Evolutionary conservation across 2,329 filamentous ascomycete genomes (phyloP), one percentile per base, ranked within the genome.

Genomic region (Aureobasidium sp.): DNA sequence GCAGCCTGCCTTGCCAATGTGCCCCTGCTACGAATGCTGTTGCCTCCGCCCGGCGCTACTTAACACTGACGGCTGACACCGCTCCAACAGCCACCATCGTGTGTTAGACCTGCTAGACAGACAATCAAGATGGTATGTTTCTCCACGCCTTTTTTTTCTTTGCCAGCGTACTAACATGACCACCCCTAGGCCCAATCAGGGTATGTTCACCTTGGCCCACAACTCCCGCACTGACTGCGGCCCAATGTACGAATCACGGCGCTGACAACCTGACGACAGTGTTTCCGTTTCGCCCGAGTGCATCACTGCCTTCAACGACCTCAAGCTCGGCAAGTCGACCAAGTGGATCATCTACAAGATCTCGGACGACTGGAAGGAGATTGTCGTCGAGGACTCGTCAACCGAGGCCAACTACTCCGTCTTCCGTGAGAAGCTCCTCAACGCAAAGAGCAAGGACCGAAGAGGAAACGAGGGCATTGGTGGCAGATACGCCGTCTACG

Each of bases 331-430:
- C 77, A 91, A 91, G 79, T 81, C 84, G 79, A 71, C 74, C 69
- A 92, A 90, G 79, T 95, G 84, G 82, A 87, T 94, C 79, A 85
- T 94, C 81, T 93, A 84, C 86, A 90, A 91, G 82, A 84, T 94
- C 73, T 87, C 85, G 66, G 88, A 92, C 76, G 83, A 91, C 80
- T 85, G 85, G 82, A 90, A 87, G 77, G 77, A 90, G 77, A 90
- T 94, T 73, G 85, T 88, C 62, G 84, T 94, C 69, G 89, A 93
- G 76, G 84, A 89, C 74, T 81, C 84, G 59, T 88, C 85, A 62
- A 77, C 77, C 64, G 80, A 85, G 68, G 77, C 77, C 67, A 84
- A 91, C 75, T 93, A 84, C 80, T 83, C 87, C 61, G 75, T 70
- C 65, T 90, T 92, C 82, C 87, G 88, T 69, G 78, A 90, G 75